These are phyloP conservation scores for Sclerotinia glacialis DNA, from an alignment of 2,329 filamentous ascomycete genomes.

Conservation along the genomic window DNA sequence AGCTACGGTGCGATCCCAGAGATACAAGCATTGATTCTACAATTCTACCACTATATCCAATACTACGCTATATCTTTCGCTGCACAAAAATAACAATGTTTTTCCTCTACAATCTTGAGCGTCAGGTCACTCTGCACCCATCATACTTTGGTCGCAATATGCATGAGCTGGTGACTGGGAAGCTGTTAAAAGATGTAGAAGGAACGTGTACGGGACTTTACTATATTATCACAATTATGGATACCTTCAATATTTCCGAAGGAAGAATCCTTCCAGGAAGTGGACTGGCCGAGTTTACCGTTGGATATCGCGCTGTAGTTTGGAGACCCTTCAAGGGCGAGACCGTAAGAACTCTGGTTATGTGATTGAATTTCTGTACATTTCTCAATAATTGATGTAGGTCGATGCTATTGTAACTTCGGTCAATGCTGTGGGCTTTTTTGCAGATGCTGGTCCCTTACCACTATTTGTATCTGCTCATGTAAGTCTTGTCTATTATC, in stretches of 20 bases:
- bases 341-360: constrained; percentile 62
- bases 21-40: constrained; percentile 5
- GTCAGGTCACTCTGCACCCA: constrained; percentile 89
- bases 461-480: constrained; percentile 67
- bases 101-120: constrained; percentile 96
- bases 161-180: constrained; percentile 83
- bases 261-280: constrained; percentile 89
- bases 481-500: constrained; percentile 29
- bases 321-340: constrained; percentile 98
- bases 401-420: constrained; percentile 91
- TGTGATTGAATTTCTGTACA: constrained; percentile 3
- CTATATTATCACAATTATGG: constrained; percentile 97
- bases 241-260: constrained; percentile 91
- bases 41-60: constrained; percentile 6
- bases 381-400: constrained; percentile 48
- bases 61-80: constrained; percentile 1
- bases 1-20: neutral
- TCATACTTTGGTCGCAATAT: constrained; percentile 96
- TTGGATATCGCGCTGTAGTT: constrained; percentile 91
- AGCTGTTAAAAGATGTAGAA: constrained; percentile 89
- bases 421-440: constrained; percentile 90
- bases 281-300: constrained; percentile 89
- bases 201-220: constrained; percentile 93
- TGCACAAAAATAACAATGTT: constrained; percentile 64
- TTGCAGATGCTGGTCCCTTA: constrained; percentile 76